Conservation (phyloP, 495 filamentous ascomycete species). For the Aspergillus incahuasiensis region DNA sequence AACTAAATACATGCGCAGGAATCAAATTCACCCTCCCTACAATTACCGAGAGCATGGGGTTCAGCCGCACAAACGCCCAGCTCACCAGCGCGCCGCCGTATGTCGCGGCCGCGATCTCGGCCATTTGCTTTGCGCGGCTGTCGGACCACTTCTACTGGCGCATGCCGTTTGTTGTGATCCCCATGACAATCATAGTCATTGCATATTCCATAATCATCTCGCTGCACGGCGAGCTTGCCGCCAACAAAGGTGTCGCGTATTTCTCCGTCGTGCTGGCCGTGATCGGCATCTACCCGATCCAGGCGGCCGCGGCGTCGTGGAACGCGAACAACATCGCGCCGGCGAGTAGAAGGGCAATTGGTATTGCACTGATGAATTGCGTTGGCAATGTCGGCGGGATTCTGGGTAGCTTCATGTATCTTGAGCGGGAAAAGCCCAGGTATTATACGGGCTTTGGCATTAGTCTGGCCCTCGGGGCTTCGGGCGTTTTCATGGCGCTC, state of each 20-base stretch:
- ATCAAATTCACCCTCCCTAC: conserved; percentile 30
- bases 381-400: conserved; percentile 32
- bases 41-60: conserved; percentile 28
- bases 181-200: conserved; percentile 16
- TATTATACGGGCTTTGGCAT: conserved; percentile 31
- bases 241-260: conserved; percentile 25
- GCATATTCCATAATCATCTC: conserved; percentile 25
- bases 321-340: conserved; percentile 34
- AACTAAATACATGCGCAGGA: conserved; percentile 7
- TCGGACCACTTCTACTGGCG: conserved; percentile 36
- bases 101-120: conserved; percentile 26
- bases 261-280: conserved; percentile 30
- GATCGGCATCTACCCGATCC: conserved; percentile 34
- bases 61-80: conserved; percentile 24
- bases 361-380: conserved; percentile 29
- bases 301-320: conserved; percentile 31
- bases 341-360: conserved; percentile 31
- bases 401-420: conserved; percentile 33
- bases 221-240: conserved; percentile 19
- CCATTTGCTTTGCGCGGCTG: conserved; percentile 24
- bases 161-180: conserved; percentile 29
- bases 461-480: conserved; percentile 19
- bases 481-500: conserved; percentile 16
- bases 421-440: conserved; percentile 23
- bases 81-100: conserved; percentile 28